Evolutionary conservation across 352 stramenopile genomes (phyloP), one percentile per base, ranked within the genome.

Genomic region (Albugo candida): DNA sequence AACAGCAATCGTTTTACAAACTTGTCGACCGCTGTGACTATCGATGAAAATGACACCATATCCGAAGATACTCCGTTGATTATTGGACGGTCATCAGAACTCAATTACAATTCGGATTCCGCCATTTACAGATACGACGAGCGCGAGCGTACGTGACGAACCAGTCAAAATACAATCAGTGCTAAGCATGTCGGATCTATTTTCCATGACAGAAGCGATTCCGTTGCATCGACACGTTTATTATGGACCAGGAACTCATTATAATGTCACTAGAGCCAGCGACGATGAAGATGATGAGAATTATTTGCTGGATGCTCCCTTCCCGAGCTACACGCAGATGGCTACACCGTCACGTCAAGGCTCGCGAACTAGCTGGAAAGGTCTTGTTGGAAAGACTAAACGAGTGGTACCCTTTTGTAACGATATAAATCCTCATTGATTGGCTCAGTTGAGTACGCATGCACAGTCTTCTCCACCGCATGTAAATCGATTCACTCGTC

Each of bases 91-190:
- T 31, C 61, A 38, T 27, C 55, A 0, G 64, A 70, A 51, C 64
- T 83, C 42, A 83, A 89, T 52, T 89, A 89, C 59, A 89, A 89
- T 64, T 89, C 76, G 40, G 76, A 89, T 49, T 86, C 76, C 51
- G 76, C 69, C 38, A 65, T 86, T 38, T 81, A 83, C 52, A 61
- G 81, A 36, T 55, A 65, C 36, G 65, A 76, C 49, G 57, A 59
- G 19, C 48, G 16, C 24, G 20, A 10, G n/a, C n/a, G 16, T 37
- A 17, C 16, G 16, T 35, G 16, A 24, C 24, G 16, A 19, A 27
- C 20, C n/a, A 18, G 43, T 48, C n/a, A 11, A 17, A 20, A 8
- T 48, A 3, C 4, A 35, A 39, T 17, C 20, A 35, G 19, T 35
- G 2, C 8, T 20, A 6, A 19, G 3, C n/a, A 17, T 48, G 3